Evolutionary conservation across 345 rosid genomes (phyloP).

Genomic region (Psidium friedrichsthalianum): DNA sequence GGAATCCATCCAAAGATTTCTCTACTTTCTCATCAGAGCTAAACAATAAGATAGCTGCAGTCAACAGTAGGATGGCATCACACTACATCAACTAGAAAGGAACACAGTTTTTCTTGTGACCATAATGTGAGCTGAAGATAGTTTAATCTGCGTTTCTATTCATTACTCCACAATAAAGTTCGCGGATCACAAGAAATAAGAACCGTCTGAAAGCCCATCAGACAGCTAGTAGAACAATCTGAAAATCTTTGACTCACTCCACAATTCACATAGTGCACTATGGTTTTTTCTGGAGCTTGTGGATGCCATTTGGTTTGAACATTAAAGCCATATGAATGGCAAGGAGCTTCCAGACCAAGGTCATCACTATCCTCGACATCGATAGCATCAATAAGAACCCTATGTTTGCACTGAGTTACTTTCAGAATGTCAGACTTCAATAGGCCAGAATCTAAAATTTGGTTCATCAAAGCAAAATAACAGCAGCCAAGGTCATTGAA

Average conservation of each 20-base stretch:
- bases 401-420: too few relatives aligned
- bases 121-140: background rate
- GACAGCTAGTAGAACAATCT: background rate
- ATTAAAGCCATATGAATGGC: background rate
- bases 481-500: too few relatives aligned
- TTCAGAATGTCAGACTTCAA: too few relatives aligned
- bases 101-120: background rate
- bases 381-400: too few relatives aligned
- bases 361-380: too few relatives aligned
- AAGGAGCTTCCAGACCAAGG: too few relatives aligned
- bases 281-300: background rate
- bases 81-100: background rate
- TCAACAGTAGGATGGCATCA: background rate
- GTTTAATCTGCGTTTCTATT: background rate
- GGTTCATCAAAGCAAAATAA: too few relatives aligned
- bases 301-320: background rate
- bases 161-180: background rate
- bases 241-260: background rate
- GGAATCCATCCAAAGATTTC: background rate
- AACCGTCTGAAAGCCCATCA: background rate
- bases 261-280: background rate
- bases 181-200: background rate
- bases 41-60: background rate
- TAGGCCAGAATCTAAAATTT: too few relatives aligned
- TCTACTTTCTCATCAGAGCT: background rate